These are phyloP conservation scores for Mucor velutinosus DNA, from an alignment of 371 early-diverging fungal species.

Conservation along the genomic window DNA sequence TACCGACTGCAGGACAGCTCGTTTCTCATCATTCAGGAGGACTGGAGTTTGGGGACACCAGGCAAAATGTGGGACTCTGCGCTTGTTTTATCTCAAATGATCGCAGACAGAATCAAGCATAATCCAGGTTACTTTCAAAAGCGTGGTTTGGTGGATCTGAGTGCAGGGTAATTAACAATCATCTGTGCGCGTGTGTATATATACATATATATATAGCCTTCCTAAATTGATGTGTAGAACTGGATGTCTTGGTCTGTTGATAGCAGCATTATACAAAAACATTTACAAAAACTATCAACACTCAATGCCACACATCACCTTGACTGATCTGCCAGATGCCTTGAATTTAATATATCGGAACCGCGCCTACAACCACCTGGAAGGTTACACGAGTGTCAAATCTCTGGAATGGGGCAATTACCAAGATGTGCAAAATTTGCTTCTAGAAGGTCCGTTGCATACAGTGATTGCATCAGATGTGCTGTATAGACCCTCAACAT, in stretches of 20 bases:
- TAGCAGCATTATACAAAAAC: slow-evolving; percentile 14
- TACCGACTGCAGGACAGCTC: slow-evolving; percentile 1
- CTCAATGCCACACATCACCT: slow-evolving; percentile 7
- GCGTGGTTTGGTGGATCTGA: slow-evolving; percentile 45
- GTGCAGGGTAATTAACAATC: slow-evolving; percentile 37
- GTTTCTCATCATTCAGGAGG: slow-evolving; percentile 46
- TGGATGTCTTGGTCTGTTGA: slow-evolving; percentile 26
- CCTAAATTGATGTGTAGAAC: slow-evolving; percentile 5
- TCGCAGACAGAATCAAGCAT: slow-evolving; percentile 34
- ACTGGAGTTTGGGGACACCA: slow-evolving; percentile 53
- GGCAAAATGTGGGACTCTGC: slow-evolving; percentile 70
- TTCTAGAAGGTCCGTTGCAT: slow-evolving; percentile 28
- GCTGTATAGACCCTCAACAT: slow-evolving; percentile 49
- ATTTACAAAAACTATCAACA: neutral
- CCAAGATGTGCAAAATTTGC: slow-evolving; percentile 10
- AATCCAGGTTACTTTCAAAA: slow-evolving; percentile 21
- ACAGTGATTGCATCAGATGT: slow-evolving; percentile 61
- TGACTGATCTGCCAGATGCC: slow-evolving; percentile 54
- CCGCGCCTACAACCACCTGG: slow-evolving; percentile 24
- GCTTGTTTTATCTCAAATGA: slow-evolving; percentile 46
- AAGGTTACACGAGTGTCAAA: slow-evolving; percentile 14
- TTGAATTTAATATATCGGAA: slow-evolving; percentile 40
- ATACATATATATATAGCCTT: slow-evolving; percentile 17
- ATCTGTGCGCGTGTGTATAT: slow-evolving; percentile 32
- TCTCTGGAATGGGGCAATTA: slow-evolving; percentile 37